These are phyloP conservation scores for Purpureocillium lavendulum DNA, from an alignment of 2,329 filamentous ascomycete genomes.

Conservation along the genomic window DNA sequence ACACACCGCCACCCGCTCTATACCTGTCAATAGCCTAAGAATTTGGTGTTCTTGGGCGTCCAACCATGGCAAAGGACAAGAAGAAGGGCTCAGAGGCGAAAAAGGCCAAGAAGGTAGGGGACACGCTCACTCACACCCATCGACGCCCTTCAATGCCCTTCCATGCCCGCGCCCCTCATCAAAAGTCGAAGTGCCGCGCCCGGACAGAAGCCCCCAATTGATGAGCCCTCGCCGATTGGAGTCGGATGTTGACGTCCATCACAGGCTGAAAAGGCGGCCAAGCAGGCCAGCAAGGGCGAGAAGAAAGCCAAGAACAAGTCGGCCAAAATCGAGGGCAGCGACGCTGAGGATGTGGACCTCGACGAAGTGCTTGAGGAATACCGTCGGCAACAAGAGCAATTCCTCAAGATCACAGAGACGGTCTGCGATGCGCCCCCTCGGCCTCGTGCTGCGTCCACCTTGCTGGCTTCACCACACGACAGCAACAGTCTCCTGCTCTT, in stretches of 20 bases:
- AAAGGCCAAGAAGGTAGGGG: conserved; percentile 38
- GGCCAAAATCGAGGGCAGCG: conserved; percentile 69
- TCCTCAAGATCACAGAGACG: conserved; percentile 85
- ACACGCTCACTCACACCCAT: conserved; percentile 4
- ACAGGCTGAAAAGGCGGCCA: conserved; percentile 57
- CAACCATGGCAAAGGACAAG: conserved; percentile 43
- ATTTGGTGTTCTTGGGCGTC: too few species aligned
- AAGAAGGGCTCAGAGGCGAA: conserved; percentile 40
- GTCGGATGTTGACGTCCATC: conserved; percentile 2
- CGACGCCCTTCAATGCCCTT: conserved; percentile 3
- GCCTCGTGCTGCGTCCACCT: conserved; percentile 68
- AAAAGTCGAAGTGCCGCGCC: too few species aligned
- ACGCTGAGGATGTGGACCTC: conserved; percentile 86
- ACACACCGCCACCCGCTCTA: too few species aligned
- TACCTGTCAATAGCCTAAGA: too few species aligned
- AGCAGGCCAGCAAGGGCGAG: conserved; percentile 83
- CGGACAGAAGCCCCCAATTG: too few species aligned
- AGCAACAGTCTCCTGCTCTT: conserved; percentile 84
- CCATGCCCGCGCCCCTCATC: too few species aligned
- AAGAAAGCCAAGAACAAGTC: conserved; percentile 70
- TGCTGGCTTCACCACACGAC: conserved; percentile 80
- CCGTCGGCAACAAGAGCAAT: conserved; percentile 85
- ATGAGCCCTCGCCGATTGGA: too few species aligned
- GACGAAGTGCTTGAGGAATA: conserved; percentile 92
- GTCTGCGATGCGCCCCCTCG: conserved; percentile 63